phyloP scores from a whole-genome alignment of 768 basidiomycete species.

The Naganishia kalamii region DNA sequence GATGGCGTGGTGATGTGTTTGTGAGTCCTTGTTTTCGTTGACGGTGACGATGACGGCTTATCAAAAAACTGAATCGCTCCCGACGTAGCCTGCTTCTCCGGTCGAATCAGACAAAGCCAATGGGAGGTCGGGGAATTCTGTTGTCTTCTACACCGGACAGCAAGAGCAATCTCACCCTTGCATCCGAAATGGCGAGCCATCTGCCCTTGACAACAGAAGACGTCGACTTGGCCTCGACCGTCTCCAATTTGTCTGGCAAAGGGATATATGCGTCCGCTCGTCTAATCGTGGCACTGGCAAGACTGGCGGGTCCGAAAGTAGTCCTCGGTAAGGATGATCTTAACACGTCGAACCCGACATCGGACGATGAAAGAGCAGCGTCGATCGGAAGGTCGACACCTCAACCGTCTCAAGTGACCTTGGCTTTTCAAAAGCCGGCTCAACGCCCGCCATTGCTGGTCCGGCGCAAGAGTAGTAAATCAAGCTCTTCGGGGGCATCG shows the following conservation, averaged over 20 bases:
- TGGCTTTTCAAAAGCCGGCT: background rate
- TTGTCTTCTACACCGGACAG: background rate
- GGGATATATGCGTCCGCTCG: conserved; percentile 64
- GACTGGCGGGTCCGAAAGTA: conserved; percentile 52
- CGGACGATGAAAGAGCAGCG: background rate
- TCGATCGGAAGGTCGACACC: background rate
- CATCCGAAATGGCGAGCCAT: conserved; percentile 30
- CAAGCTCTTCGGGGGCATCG: background rate
- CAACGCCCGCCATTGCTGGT: conserved; percentile 2
- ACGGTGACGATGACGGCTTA: background rate
- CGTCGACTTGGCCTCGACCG: conserved; percentile 62
- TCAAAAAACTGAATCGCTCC: background rate
- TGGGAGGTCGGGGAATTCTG: background rate
- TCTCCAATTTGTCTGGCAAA: conserved; percentile 51
- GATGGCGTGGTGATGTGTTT: conserved; percentile 87
- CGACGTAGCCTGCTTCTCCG: background rate
- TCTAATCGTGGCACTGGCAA: conserved; percentile 64
- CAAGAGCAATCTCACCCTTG: conserved; percentile 18
- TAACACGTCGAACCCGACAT: background rate
- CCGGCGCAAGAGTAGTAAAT: background rate
- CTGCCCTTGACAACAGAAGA: conserved; percentile 61
- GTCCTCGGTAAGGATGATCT: background rate
- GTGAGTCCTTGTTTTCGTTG: conserved; percentile 53
- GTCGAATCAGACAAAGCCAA: background rate
- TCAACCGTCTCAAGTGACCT: background rate